Conservation (phyloP, 257 asterid species). For the Gentiana straminea region DNA sequence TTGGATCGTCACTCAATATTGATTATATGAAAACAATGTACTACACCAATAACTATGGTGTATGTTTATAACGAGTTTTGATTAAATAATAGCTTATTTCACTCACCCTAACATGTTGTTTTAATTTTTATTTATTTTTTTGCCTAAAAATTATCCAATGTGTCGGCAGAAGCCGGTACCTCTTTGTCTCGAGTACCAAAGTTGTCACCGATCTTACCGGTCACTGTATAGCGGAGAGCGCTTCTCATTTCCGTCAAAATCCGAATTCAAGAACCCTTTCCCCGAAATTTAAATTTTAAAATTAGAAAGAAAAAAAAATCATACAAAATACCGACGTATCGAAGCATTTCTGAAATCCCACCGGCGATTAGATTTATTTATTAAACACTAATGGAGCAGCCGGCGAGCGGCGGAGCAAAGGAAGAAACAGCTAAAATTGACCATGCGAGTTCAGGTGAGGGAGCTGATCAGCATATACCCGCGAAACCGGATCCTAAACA, state of each 20-base stretch:
- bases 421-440: constrained; percentile 24
- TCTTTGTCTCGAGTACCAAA: too few relatives aligned
- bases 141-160: too few relatives aligned
- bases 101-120: too few relatives aligned
- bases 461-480: constrained; percentile 19
- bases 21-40: too few relatives aligned
- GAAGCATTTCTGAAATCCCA: constrained; percentile 3
- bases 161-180: too few relatives aligned
- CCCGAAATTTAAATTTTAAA: too few relatives aligned
- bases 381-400: constrained; percentile 33
- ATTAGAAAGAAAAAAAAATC: constrained; percentile 11
- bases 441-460: constrained; percentile 25
- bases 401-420: constrained; percentile 14
- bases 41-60: too few relatives aligned
- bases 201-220: constrained; percentile 25
- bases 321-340: background rate
- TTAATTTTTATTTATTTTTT: too few relatives aligned
- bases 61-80: too few relatives aligned
- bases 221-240: constrained; percentile 11
- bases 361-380: constrained; percentile 3
- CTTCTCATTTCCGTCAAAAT: background rate
- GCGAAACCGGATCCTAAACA: constrained; percentile 28
- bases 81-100: too few relatives aligned
- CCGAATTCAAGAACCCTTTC: constrained; percentile 2
- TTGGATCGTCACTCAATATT: too few relatives aligned